Evolutionary conservation across 2,329 filamentous ascomycete genomes (phyloP).

Genomic region (Pseudogymnoascus sp.): DNA sequence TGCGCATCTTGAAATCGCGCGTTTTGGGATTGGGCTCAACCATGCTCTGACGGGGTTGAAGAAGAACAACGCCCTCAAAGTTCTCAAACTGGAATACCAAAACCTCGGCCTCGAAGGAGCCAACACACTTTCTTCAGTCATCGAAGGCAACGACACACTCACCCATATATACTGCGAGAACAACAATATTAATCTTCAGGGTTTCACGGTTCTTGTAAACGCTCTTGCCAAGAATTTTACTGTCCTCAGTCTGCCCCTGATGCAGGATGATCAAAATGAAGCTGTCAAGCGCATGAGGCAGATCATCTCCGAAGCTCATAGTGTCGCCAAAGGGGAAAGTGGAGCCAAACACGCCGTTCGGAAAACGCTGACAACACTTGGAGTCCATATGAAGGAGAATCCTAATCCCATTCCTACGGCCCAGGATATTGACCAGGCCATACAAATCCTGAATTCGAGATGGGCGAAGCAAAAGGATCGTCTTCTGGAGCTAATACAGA

Average conservation of each 20-base stretch:
- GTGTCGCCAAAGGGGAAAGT: conserved; percentile 14
- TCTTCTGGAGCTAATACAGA: conserved; percentile 22
- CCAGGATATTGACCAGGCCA: conserved; percentile 26
- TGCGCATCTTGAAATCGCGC: conserved; percentile 60
- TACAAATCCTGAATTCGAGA: conserved; percentile 21
- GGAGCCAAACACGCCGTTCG: conserved; percentile 23
- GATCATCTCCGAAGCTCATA: conserved; percentile 21
- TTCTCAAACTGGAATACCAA: conserved; percentile 59
- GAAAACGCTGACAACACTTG: conserved; percentile 22
- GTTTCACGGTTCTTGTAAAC: conserved; percentile 61
- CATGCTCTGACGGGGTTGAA: conserved; percentile 56
- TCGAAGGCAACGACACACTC: conserved; percentile 54
- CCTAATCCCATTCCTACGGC: conserved; percentile 22
- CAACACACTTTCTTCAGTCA: conserved; percentile 58
- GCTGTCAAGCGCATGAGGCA: conserved; percentile 45
- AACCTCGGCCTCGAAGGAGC: conserved; percentile 61
- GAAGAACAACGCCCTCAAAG: conserved; percentile 51
- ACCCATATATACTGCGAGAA: conserved; percentile 62
- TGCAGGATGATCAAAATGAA: conserved; percentile 52
- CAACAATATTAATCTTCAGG: conserved; percentile 63
- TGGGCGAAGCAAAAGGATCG: conserved; percentile 25
- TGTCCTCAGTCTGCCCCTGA: conserved; percentile 52
- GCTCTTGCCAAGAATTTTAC: conserved; percentile 57
- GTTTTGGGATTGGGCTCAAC: conserved; percentile 61
- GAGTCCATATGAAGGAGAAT: conserved; percentile 20